Percentiles rank a stretch among this genome's conserved stretches.
These are phyloP conservation scores for Aspergillus unguis DNA, from an alignment of 2,329 filamentous ascomycete species.

Conservation along the genomic window DNA sequence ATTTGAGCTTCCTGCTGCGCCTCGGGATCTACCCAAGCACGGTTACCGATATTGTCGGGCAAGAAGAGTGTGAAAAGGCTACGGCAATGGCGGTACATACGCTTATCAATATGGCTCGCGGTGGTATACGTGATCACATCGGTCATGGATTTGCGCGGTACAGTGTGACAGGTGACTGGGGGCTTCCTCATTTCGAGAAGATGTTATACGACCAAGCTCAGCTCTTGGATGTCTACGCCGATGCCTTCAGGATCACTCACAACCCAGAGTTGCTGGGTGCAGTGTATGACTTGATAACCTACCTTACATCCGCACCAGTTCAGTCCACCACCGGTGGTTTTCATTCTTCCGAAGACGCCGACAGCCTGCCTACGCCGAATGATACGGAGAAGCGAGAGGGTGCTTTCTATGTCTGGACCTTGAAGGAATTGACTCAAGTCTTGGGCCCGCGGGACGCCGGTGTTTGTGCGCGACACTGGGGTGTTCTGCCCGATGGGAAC, in stretches of 20 bases:
- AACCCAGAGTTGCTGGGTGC: constrained; percentile 72
- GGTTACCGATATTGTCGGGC: constrained; percentile 83
- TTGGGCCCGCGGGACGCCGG: constrained; percentile 66
- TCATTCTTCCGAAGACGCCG: constrained; percentile 84
- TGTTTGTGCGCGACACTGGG: constrained; percentile 79
- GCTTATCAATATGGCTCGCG: constrained; percentile 70
- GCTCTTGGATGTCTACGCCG: constrained; percentile 76
- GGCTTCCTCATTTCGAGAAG: constrained; percentile 94
- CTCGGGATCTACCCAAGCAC: constrained; percentile 67
- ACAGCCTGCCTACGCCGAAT: constrained; percentile 70
- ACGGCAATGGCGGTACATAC: constrained; percentile 78
- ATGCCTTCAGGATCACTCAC: constrained; percentile 71
- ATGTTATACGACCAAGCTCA: constrained; percentile 92
- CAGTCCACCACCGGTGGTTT: constrained; percentile 69
- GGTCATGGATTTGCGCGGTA: constrained; percentile 79
- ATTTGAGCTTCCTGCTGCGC: constrained; percentile 76
- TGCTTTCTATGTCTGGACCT: constrained; percentile 91
- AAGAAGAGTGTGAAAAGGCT: constrained; percentile 69
- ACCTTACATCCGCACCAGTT: constrained; percentile 71
- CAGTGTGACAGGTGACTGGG: constrained; percentile 89
- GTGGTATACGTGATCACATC: constrained; percentile 70
- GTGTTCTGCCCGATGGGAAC: constrained; percentile 79
- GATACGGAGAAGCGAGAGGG: constrained; percentile 84
- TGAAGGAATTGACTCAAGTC: constrained; percentile 77
- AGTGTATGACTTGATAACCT: constrained; percentile 80